These are phyloP conservation scores for Colletotrichum caudatum DNA, from an alignment of 2,329 filamentous ascomycete species.

Conservation along the genomic window DNA sequence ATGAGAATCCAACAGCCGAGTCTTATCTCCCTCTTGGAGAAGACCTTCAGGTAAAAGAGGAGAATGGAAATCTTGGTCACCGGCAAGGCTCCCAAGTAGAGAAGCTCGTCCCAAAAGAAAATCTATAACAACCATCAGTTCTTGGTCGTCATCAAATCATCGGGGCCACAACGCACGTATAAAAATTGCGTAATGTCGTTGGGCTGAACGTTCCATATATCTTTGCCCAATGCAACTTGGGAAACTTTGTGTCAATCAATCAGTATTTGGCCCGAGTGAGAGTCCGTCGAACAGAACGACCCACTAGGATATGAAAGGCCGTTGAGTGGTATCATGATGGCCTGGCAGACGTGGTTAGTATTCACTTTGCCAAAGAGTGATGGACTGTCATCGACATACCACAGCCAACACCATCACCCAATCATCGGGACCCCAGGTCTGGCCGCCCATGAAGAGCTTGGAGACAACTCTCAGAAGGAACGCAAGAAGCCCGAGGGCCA, in stretches of 20 bases:
- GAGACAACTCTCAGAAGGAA: constrained; percentile 49
- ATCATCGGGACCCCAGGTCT: constrained; percentile 54
- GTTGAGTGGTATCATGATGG: constrained; percentile 36
- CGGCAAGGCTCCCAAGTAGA: constrained; percentile 49
- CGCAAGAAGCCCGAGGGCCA: constrained; percentile 46
- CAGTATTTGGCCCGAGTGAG: background rate
- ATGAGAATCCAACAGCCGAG: constrained; percentile 45
- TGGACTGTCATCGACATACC: constrained; percentile 44
- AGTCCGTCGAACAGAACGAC: background rate
- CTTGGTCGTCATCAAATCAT: fast-evolving
- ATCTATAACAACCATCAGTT: constrained; percentile 41
- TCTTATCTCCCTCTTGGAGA: constrained; percentile 48
- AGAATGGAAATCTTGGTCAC: constrained; percentile 50
- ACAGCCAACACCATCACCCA: constrained; percentile 53
- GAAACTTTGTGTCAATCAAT: constrained; percentile 46
- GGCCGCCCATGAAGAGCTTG: constrained; percentile 45
- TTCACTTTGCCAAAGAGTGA: background rate
- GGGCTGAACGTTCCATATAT: constrained; percentile 52
- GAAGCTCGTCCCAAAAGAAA: constrained; percentile 47
- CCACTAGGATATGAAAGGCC: constrained; percentile 27
- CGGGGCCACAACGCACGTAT: constrained; percentile 43
- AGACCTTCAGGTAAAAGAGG: constrained; percentile 51
- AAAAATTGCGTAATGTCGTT: constrained; percentile 47
- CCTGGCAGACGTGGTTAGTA: constrained; percentile 21
- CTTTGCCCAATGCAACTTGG: constrained; percentile 50